phyloP scores from a whole-genome alignment of 805 yeast genomes.

The Ogataea thermomethanolica region DNA sequence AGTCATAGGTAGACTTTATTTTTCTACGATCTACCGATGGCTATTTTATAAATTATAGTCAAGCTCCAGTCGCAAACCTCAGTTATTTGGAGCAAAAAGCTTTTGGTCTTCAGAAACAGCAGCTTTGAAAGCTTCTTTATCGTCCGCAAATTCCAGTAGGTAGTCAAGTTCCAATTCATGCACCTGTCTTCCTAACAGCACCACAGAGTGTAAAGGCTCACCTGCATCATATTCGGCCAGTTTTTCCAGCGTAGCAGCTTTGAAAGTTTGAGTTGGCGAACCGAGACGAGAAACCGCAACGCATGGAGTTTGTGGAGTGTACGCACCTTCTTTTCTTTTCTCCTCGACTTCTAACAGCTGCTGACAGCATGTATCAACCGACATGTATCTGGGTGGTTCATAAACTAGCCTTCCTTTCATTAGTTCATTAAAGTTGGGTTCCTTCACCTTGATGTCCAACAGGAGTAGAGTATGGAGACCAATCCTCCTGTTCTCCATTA shows the following conservation, averaged over 20 bases:
- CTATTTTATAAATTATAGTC: no score
- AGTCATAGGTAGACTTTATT: no score
- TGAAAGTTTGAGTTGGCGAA: conserved; percentile 74
- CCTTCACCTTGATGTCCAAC: conserved; percentile 93
- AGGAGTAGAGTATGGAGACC: conserved; percentile 89
- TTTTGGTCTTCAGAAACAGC: conserved; percentile 60
- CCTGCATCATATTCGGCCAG: conserved; percentile 85
- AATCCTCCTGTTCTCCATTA: conserved; percentile 82
- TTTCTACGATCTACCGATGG: no score
- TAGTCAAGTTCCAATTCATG: conserved; percentile 92
- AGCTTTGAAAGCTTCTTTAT: conserved; percentile 46
- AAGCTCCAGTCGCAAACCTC: no score
- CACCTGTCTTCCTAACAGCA: conserved; percentile 87
- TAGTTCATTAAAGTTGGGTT: conserved; percentile 91
- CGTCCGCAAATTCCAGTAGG: conserved; percentile 69
- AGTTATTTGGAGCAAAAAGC: conserved; percentile 35
- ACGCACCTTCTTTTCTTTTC: conserved; percentile 67
- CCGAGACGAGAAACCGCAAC: conserved; percentile 92
- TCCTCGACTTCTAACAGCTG: conserved; percentile 90
- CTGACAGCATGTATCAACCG: conserved; percentile 80
- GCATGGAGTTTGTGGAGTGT: conserved; percentile 85
- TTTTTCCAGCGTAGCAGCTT: conserved; percentile 79
- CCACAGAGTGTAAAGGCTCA: conserved; percentile 88
- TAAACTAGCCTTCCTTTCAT: conserved; percentile 88
- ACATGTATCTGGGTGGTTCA: conserved; percentile 97